Conservation (phyloP, 73 alveolate genomes). For the Breviolum minutum region DNA sequence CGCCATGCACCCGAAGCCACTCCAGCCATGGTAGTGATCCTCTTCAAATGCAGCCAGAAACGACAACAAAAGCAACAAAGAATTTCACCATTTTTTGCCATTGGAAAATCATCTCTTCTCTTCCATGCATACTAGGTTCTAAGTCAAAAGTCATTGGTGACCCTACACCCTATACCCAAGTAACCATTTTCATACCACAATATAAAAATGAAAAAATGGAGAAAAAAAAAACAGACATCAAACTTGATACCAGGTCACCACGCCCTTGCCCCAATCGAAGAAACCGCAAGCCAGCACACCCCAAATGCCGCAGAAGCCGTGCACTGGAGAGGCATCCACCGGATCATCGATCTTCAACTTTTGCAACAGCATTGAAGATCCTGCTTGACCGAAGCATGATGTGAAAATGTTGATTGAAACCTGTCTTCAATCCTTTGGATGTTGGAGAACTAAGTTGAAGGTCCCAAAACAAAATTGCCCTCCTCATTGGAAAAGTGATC, state of each 20-base stretch:
- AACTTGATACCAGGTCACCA: background rate
- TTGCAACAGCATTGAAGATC: conserved; percentile 95
- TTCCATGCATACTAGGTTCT: too few species aligned
- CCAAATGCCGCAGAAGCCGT: conserved; percentile 97
- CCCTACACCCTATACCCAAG: too few species aligned
- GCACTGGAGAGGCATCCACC: conserved; percentile 96
- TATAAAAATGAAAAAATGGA: too few species aligned
- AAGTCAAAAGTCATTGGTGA: too few species aligned
- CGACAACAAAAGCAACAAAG: background rate
- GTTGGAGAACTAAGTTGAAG: too few species aligned
- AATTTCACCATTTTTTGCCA: too few species aligned
- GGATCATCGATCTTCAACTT: conserved; percentile 97
- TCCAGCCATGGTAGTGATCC: conserved; percentile 69
- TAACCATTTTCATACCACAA: too few species aligned
- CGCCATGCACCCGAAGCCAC: conserved; percentile 53
- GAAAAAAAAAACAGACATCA: too few species aligned
- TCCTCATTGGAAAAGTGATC: too few species aligned
- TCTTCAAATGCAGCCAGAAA: background rate
- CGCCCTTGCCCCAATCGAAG: conserved; percentile 96
- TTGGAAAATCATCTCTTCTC: too few species aligned
- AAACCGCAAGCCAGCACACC: conserved; percentile 96
- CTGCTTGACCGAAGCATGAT: background rate
- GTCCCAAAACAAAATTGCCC: too few species aligned
- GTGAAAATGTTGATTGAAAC: background rate
- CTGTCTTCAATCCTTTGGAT: too few species aligned